Evolutionary conservation across 2,329 filamentous ascomycete species (phyloP), one percentile per base, ranked within the genome.

Genomic region (Fusarium multiceps): DNA sequence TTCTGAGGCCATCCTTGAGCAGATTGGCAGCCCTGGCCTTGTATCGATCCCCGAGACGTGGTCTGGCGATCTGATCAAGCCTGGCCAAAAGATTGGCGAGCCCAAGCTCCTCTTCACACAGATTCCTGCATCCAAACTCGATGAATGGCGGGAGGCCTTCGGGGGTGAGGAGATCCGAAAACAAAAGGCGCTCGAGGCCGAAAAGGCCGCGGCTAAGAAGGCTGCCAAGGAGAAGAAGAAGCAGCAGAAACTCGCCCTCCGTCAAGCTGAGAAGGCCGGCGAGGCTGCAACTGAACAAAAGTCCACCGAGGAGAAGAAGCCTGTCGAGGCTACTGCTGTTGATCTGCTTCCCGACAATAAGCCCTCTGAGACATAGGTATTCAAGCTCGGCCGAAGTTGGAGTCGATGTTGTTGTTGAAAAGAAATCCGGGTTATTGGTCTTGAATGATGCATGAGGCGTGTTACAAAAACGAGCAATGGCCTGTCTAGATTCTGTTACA

Each of bases 51-150:
- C 92, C 2, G 87, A 91, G 67, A 84, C 83, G 46, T 96, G 92
- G 90, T 76, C 78, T 20, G 80, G 81, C n/a, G 84, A 88, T 66
- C 81, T 84, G 4, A 82, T 96, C 71, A 85, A 89, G 75, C 86
- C 91, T 2, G 92, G 91, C 60, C 93, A 97, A 82, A 91, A 90
- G 78, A 91, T 98, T 69, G 93, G 93, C 72, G 91, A 91, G 77
- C 89, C 94, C 1, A 87, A 89, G 69, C 91, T 93, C 43, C 85
- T 97, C 32, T 97, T 97, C 82, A 88, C 88, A n/a, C 88, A 87
- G 56, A 97, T 97, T 76, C 92, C 94, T 69, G 85, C 90, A 12
- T 90, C 92, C 79, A 95, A 94, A 83, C 89, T 92, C 48, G 88
- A 91, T 54, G 92, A 95, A 78, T 97, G 94, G 94, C 89, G 91